Percentiles rank a stretch among this genome's conserved stretches.
phyloP scores from a whole-genome alignment of 2,329 filamentous ascomycete species.

The Xylaria sp. region DNA sequence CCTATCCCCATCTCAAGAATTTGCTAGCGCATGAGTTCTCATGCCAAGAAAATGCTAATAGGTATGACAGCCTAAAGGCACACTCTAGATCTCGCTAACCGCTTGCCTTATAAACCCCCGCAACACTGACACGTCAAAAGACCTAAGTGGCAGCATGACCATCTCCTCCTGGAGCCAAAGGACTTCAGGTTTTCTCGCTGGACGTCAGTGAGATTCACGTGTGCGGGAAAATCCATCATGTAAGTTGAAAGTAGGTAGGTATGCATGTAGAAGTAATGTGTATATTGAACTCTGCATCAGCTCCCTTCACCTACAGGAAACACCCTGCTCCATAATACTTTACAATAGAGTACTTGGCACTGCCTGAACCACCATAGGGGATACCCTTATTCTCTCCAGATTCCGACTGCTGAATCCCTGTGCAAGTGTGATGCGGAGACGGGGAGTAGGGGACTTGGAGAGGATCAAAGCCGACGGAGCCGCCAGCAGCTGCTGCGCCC shows the following conservation, averaged over 20 bases:
- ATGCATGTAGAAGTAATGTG: no score
- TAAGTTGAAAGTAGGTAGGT: no score
- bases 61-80: neutral
- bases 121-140: slow-evolving; percentile 23
- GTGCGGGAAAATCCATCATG: no score
- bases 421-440: neutral
- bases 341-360: slow-evolving; percentile 25
- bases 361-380: slow-evolving; percentile 10
- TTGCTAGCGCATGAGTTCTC: neutral
- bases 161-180: no score
- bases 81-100: neutral
- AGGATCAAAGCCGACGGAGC: slow-evolving; percentile 39
- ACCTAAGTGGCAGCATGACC: slow-evolving; percentile 22
- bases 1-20: neutral
- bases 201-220: no score
- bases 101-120: slow-evolving; percentile 5
- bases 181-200: no score
- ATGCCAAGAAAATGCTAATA: neutral
- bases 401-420: slow-evolving; percentile 1
- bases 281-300: no score
- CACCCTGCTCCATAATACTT: no score
- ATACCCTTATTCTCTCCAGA: no score
- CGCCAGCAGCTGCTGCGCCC: slow-evolving; percentile 38
- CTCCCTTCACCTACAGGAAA: neutral
- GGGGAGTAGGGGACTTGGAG: slow-evolving; percentile 14